phyloP scores from a whole-genome alignment of 176 grass and related monocot genomes.

The Phoenix dactylifera region DNA sequence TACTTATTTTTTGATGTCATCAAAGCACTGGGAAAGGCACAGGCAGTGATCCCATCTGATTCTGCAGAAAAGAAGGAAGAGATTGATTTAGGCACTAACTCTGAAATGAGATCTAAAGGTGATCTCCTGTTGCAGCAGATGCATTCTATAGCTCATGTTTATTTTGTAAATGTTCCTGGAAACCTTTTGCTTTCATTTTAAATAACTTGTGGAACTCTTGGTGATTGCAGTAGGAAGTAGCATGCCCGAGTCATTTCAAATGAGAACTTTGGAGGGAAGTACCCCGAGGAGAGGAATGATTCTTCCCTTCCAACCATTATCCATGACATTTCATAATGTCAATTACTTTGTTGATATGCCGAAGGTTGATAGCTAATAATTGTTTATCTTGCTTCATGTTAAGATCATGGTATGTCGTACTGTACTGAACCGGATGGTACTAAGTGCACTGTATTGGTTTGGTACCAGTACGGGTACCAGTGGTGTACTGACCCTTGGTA shows the following conservation, averaged over 20 bases:
- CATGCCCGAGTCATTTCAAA: neutral
- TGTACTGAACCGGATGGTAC: no score
- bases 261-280: constrained; percentile 1
- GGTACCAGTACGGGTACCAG: no score
- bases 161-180: no score
- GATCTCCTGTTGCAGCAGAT: no score
- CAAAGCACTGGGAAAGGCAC: constrained; percentile 48
- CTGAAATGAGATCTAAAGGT: constrained; percentile 25
- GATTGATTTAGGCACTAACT: neutral
- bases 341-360: constrained; percentile 63
- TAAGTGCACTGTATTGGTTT: no score
- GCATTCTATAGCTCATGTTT: no score
- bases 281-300: constrained; percentile 43
- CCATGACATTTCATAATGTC: constrained; percentile 59
- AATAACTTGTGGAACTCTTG: neutral
- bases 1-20: constrained; percentile 5
- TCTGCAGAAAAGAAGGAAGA: constrained; percentile 14
- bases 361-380: constrained; percentile 31
- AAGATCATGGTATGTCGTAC: no score
- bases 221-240: constrained; percentile 7
- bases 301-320: constrained; percentile 56
- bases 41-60: constrained; percentile 22
- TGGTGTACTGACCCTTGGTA: no score
- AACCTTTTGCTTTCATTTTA: no score
- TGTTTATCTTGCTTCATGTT: neutral